Evolutionary conservation across 2,329 filamentous ascomycete genomes (phyloP).

Genomic region (Venturia aucupariae): DNA sequence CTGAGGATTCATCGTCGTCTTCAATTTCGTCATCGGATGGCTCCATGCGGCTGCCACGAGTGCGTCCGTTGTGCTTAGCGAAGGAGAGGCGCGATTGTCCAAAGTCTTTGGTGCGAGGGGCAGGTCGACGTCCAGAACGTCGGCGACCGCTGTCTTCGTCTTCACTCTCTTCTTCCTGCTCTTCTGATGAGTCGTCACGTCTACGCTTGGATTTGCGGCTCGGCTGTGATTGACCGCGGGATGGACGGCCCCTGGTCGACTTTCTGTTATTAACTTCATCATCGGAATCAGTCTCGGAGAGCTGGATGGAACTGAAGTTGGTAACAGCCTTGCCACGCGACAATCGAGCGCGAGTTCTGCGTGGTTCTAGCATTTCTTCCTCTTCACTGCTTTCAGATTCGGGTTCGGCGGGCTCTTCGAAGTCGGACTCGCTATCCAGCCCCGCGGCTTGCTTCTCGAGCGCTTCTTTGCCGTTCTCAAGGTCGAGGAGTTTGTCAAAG

Average conservation of each 20-base stretch:
- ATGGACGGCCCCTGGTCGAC: not conserved
- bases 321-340: not conserved
- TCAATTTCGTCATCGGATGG: constrained; percentile 3
- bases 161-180: not conserved
- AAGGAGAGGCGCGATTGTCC: constrained; percentile 3
- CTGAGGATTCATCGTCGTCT: not conserved
- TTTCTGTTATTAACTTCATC: not conserved
- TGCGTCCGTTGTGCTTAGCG: constrained; percentile 3
- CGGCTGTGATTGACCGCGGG: not conserved
- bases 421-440: constrained; percentile 7
- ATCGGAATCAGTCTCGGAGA: constrained; percentile 2
- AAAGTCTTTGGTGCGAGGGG: not conserved
- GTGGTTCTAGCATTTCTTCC: not conserved
- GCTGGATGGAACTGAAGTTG: constrained; percentile 5
- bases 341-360: not conserved
- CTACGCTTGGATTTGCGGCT: constrained; percentile 1
- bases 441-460: constrained; percentile 32
- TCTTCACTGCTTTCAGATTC: constrained; percentile 8
- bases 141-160: not conserved
- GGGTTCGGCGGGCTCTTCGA: not conserved
- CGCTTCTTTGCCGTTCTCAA: constrained; percentile 39
- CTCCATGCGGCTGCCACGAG: not conserved
- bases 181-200: not conserved
- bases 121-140: not conserved
- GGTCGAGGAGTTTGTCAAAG: constrained; percentile 35